Evolutionary conservation across 306 rosid species (phyloP).

Genomic region (Inga leiocalycina): DNA sequence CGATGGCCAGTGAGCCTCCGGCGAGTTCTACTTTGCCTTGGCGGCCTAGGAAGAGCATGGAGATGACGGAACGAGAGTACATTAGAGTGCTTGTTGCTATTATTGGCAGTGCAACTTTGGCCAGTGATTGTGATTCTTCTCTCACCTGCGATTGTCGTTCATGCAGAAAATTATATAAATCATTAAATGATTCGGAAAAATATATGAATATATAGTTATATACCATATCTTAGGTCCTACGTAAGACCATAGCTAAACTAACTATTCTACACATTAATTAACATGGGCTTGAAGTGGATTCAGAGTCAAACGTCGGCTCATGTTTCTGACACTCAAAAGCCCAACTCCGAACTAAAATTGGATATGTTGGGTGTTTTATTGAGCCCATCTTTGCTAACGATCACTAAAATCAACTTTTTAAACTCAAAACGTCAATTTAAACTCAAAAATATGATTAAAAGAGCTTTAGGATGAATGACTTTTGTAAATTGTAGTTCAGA

Average conservation of each 20-base stretch:
- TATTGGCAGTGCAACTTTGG: slow-evolving; percentile 65
- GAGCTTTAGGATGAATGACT: too few relatives aligned
- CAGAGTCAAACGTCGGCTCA: background rate
- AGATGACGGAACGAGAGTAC: slow-evolving; percentile 67
- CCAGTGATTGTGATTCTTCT: slow-evolving; percentile 66
- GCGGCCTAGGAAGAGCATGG: slow-evolving; percentile 81
- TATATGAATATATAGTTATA: too few relatives aligned
- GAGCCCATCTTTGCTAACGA: too few relatives aligned
- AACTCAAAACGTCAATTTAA: too few relatives aligned
- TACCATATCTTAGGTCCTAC: background rate
- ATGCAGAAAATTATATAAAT: background rate
- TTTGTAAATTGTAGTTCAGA: too few relatives aligned
- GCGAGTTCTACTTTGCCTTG: slow-evolving; percentile 82
- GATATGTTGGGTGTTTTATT: background rate
- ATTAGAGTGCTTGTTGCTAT: slow-evolving; percentile 61
- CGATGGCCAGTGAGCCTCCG: slow-evolving; percentile 79
- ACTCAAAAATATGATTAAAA: too few relatives aligned
- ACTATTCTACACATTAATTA: background rate
- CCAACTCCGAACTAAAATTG: background rate
- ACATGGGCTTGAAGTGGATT: background rate
- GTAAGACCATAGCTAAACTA: background rate
- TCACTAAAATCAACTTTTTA: too few relatives aligned
- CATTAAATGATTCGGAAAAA: too few relatives aligned
- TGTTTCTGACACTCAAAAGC: background rate
- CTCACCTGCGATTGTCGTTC: slow-evolving; percentile 42